Evolutionary conservation across 371 early-diverging fungal genomes (phyloP).

Genomic region (Mortierella sp.): DNA sequence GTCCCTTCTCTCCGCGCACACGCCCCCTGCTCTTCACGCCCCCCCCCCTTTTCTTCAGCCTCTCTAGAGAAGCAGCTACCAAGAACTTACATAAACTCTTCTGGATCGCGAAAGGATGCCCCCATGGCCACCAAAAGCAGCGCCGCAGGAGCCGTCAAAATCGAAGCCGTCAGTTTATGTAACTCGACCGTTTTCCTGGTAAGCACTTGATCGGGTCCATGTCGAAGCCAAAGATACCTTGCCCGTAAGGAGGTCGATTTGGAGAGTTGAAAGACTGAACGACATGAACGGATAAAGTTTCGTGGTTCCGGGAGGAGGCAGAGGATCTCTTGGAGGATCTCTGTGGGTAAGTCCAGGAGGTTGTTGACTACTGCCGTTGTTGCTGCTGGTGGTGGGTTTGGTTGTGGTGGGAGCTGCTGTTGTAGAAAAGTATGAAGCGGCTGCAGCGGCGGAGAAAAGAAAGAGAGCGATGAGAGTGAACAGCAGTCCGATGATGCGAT

Average conservation of each 20-base stretch:
- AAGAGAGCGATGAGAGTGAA: not conserved
- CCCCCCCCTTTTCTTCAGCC: not conserved
- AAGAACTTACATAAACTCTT: slow-evolving; percentile 56
- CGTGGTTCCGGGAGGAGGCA: slow-evolving; percentile 26
- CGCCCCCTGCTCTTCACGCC: not conserved
- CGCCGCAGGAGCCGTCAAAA: slow-evolving; percentile 36
- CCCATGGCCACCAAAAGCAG: slow-evolving; percentile 43
- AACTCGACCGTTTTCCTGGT: slow-evolving; percentile 37
- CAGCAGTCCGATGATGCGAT: slow-evolving; percentile 13
- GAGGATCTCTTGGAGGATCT: slow-evolving; percentile 48
- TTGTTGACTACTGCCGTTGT: not conserved
- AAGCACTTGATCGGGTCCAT: slow-evolving; percentile 46
- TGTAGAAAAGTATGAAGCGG: not conserved
- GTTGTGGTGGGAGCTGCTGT: not conserved
- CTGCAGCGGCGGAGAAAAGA: not conserved
- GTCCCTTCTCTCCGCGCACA: not conserved
- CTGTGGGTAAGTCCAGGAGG: slow-evolving; percentile 40
- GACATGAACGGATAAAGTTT: slow-evolving; percentile 37
- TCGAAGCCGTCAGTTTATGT: slow-evolving; percentile 33
- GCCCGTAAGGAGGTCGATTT: slow-evolving; percentile 35
- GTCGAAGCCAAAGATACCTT: slow-evolving; percentile 33
- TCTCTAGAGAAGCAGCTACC: not conserved
- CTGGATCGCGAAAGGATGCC: slow-evolving; percentile 40
- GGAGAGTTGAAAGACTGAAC: slow-evolving; percentile 28
- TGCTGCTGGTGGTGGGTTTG: not conserved